These are phyloP conservation scores for Pythium vanterpoolii DNA, from an alignment of 352 stramenopile genomes.

Conservation along the genomic window DNA sequence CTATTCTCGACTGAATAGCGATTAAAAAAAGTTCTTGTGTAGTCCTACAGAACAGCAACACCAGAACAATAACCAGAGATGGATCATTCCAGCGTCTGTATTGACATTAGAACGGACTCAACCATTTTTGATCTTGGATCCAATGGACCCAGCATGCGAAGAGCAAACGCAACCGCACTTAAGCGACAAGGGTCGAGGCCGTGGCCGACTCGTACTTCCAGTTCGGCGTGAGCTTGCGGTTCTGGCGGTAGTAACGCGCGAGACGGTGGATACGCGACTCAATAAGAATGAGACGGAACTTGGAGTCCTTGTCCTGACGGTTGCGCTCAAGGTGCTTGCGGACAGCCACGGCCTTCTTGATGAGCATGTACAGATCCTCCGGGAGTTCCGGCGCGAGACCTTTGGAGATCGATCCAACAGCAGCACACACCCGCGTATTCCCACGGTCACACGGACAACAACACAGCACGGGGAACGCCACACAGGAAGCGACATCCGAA, in stretches of 20 bases:
- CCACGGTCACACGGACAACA: constrained; percentile 71
- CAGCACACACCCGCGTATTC: constrained; percentile 70
- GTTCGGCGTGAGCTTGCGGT: constrained; percentile 98
- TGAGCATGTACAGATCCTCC: constrained; percentile 99
- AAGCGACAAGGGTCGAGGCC: constrained; percentile 98
- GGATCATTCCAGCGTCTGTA: constrained; percentile 11
- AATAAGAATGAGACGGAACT: constrained; percentile 99
- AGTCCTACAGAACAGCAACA: background rate
- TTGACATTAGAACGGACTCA: constrained; percentile 2
- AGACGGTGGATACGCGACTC: constrained; percentile 99
- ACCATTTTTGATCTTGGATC: constrained; percentile 26
- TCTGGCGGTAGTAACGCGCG: constrained; percentile 99
- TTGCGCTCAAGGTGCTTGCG: constrained; percentile 99
- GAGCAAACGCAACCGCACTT: constrained; percentile 49
- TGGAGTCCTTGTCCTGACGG: constrained; percentile 99
- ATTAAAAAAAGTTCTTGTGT: background rate
- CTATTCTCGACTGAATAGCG: background rate
- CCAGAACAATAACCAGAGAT: background rate
- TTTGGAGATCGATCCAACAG: constrained; percentile 26
- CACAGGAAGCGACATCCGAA: constrained; percentile 15
- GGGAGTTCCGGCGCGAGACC: constrained; percentile 98
- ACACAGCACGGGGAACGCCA: constrained; percentile 10
- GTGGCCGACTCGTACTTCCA: constrained; percentile 99
- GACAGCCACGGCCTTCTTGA: constrained; percentile 99
- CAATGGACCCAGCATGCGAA: constrained; percentile 9